Base-by-base conservation (phyloP, 306 rosid species). In the Medicago ruthenica region DNA sequence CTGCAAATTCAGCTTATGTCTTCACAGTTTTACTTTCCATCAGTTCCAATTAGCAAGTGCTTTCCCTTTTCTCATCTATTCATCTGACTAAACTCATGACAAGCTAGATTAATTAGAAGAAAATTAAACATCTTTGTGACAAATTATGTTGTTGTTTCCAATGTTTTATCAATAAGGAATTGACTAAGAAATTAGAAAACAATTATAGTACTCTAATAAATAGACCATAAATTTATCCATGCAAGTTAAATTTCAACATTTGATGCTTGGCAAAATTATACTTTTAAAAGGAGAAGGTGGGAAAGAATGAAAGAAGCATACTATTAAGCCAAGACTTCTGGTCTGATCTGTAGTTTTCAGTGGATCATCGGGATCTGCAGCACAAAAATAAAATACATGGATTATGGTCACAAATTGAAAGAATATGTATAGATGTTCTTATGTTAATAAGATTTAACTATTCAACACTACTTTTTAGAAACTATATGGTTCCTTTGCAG, bases 301-400 rank as follows among this genome's bases (percentile, higher is more conserved):
- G 73, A 74, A 59, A 47, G 37, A 34, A 34, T 34, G 36, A 82
- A 55, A 66, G 62, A 70, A 80, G 72, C 85, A 10, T 83, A 83
- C 83, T 66, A 86, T 80, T 83, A 86, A 73, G 57, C 89, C 89
- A 77, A 86, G 89, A 20, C 82, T 82, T 78, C 97, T 88, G 70
- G 93, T 89, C 78, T 88, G 97, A 61, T 89, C 93, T 0, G 97
- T 92, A 65, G 96, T 92, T 89, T 92, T 86, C 44, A 86, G 85
- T 85, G 87, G 87, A 74, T 86, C 87, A 50, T 83, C 87, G 5
- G 87, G 14, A 83, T 86, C 83, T 83, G 67, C 81, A 83, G 37
- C 45, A 34, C 16, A 70, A 70, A 69, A 50, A 14, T 67, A 58
- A 80, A 70, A 75, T 13, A 16, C 50, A 92, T 36, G 0, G 16